Conservation (phyloP, 1,139 yeast genomes). For the Suhomyces chickasaworum region DNA sequence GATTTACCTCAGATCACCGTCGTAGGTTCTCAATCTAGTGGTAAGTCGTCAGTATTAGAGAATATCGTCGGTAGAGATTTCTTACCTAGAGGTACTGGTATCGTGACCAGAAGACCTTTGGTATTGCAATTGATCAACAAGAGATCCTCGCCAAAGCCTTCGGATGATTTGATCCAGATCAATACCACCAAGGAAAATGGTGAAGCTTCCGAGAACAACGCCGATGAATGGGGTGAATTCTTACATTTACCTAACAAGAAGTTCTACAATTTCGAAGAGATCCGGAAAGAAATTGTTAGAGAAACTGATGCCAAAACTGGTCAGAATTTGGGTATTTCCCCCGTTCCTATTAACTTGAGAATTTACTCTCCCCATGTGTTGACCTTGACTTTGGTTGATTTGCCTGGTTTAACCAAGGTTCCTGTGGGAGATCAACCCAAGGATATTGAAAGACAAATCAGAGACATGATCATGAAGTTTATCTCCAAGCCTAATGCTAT, state of each 20-base stretch:
- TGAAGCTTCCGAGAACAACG: conserved; percentile 67
- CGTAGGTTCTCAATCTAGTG: conserved; percentile 79
- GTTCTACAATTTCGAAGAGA: conserved; percentile 86
- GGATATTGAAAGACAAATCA: conserved; percentile 92
- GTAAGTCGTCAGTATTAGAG: conserved; percentile 76
- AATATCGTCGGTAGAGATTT: conserved; percentile 79
- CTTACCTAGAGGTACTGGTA: conserved; percentile 80
- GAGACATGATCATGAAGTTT: conserved; percentile 91
- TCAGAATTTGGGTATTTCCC: conserved; percentile 85
- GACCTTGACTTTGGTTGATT: conserved; percentile 92
- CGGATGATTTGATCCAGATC: conserved; percentile 34
- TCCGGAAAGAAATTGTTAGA: conserved; percentile 84
- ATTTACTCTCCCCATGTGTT: conserved; percentile 95
- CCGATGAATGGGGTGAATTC: conserved; percentile 98
- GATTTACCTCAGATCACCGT: conserved; percentile 80
- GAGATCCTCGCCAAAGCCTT: conserved; percentile 40
- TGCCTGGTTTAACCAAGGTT: conserved; percentile 97
- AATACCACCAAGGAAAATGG: conserved; percentile 45
- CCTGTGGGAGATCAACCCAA: conserved; percentile 99
- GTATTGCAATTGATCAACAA: conserved; percentile 72
- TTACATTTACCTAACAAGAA: conserved; percentile 89
- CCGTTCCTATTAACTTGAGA: conserved; percentile 90
- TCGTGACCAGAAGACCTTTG: conserved; percentile 77
- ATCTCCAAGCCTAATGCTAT: conserved; percentile 96
- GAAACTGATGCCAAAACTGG: conserved; percentile 97